Percentiles rank a stretch among this genome's conserved stretches.
These are phyloP conservation scores for Serendipita sp. DNA, from an alignment of 768 basidiomycete genomes.

Conservation along the genomic window DNA sequence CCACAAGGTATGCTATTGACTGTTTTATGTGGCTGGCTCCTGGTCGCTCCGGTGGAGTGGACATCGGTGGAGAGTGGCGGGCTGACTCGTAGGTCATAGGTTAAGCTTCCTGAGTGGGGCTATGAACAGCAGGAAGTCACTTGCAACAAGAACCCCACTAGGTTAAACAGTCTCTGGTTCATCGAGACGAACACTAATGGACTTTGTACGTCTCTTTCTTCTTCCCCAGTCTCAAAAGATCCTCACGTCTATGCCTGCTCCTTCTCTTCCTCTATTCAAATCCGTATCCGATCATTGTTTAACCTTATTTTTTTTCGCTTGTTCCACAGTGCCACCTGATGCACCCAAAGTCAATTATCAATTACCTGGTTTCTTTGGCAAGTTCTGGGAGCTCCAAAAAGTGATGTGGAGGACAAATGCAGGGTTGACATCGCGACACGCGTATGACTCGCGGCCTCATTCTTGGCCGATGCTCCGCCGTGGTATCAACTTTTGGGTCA, in stretches of 20 bases:
- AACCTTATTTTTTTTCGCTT: neutral
- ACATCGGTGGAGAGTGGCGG: too few species aligned
- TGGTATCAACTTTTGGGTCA: conserved; percentile 85
- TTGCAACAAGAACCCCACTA: conserved; percentile 93
- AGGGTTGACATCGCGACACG: conserved; percentile 86
- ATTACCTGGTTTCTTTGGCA: conserved; percentile 74
- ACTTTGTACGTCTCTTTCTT: conserved; percentile 34
- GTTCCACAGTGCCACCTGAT: conserved; percentile 42
- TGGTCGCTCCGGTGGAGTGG: neutral
- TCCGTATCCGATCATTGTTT: too few species aligned
- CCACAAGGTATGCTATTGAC: conserved; percentile 42
- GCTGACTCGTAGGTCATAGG: conserved; percentile 16
- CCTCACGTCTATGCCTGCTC: neutral
- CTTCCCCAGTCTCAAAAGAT: neutral
- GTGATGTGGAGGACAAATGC: conserved; percentile 98
- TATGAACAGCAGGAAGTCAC: conserved; percentile 99
- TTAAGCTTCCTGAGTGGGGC: conserved; percentile 95
- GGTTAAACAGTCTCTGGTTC: conserved; percentile 82
- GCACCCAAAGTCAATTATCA: conserved; percentile 81
- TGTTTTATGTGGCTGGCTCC: neutral
- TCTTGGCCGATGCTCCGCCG: conserved; percentile 62
- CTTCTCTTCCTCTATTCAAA: neutral
- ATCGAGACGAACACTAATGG: conserved; percentile 75
- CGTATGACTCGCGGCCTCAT: conserved; percentile 77
- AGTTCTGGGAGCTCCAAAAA: conserved; percentile 80